phyloP scores from a whole-genome alignment of 177 flowering plant species.

The Telopea speciosissima region DNA sequence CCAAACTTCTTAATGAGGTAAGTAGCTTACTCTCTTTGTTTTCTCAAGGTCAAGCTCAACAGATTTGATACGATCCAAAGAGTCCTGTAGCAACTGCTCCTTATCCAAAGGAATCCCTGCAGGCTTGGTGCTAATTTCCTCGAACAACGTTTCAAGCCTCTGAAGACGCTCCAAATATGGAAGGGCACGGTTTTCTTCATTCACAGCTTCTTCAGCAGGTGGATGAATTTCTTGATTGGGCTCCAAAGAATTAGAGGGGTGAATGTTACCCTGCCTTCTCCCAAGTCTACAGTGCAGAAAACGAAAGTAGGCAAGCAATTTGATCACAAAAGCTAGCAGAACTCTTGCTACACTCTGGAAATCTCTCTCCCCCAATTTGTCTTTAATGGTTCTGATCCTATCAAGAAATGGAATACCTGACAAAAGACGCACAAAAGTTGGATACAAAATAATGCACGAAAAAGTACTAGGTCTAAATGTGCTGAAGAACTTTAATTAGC shows the following conservation, averaged over 20 bases:
- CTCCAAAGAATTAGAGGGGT: constrained; percentile 29
- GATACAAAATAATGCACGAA: not conserved
- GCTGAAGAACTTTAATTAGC: not conserved
- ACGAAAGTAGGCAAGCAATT: constrained; percentile 36
- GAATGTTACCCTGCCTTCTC: constrained; percentile 38
- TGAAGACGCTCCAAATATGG: constrained; percentile 78
- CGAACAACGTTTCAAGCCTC: constrained; percentile 53
- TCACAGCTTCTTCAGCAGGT: constrained; percentile 27
- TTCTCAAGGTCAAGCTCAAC: constrained; percentile 85
- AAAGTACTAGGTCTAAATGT: not conserved
- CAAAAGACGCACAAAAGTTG: not conserved
- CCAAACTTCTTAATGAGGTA: not conserved
- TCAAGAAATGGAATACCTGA: constrained; percentile 27
- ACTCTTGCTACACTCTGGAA: constrained; percentile 22
- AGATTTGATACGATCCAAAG: constrained; percentile 81
- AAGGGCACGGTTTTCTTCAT: constrained; percentile 38
- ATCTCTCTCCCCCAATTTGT: constrained; percentile 24
- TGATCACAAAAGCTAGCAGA: constrained; percentile 36
- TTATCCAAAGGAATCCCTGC: constrained; percentile 64
- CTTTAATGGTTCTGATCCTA: constrained; percentile 25
- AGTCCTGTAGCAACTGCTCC: constrained; percentile 68
- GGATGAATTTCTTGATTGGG: constrained; percentile 17
- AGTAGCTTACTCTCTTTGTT: constrained; percentile 54
- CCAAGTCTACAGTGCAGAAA: constrained; percentile 24
- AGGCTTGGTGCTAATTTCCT: constrained; percentile 62